phyloP scores from a whole-genome alignment of 495 filamentous ascomycete genomes.

The Penicillium cataractarum region DNA sequence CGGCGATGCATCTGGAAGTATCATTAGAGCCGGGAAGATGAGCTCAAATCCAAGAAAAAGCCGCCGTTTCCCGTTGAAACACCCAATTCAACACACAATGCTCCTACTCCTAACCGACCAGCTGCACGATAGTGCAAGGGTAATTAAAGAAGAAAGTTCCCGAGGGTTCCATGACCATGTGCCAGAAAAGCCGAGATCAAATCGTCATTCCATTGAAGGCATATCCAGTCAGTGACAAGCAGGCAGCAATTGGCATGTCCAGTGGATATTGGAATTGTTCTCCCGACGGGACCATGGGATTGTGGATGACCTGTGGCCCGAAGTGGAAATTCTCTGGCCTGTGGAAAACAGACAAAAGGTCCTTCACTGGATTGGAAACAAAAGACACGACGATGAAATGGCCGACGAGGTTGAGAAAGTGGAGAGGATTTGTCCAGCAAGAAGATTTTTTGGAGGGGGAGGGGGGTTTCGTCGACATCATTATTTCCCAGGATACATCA shows the following conservation, averaged over 20 bases:
- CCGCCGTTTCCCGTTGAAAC: constrained; percentile 34
- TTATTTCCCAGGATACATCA: constrained; percentile 27
- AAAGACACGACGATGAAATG: constrained; percentile 12
- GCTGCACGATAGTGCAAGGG: constrained; percentile 32
- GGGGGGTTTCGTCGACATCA: constrained; percentile 21
- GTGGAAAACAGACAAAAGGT: constrained; percentile 4
- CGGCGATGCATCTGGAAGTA: constrained; percentile 26
- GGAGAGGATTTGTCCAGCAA: constrained; percentile 18
- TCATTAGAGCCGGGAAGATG: constrained; percentile 31
- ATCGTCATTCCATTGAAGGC: constrained; percentile 16
- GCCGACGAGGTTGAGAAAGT: constrained; percentile 8
- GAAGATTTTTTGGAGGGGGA: constrained; percentile 12
- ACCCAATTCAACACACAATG: constrained; percentile 28
- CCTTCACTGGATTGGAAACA: constrained; percentile 15
- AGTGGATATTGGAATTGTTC: constrained; percentile 15
- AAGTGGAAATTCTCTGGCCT: constrained; percentile 16
- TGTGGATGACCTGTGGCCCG: constrained; percentile 17
- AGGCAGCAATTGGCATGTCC: constrained; percentile 16
- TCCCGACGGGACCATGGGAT: constrained; percentile 14
- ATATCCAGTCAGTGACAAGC: constrained; percentile 20
- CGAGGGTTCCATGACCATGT: constrained; percentile 6
- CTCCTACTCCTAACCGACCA: constrained; percentile 34
- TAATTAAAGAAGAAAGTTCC: constrained; percentile 25
- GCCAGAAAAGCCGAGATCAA: neutral
- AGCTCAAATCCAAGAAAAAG: constrained; percentile 25